These are phyloP conservation scores for Podospora tetraspora DNA, from an alignment of 495 filamentous ascomycete species.

Conservation along the genomic window DNA sequence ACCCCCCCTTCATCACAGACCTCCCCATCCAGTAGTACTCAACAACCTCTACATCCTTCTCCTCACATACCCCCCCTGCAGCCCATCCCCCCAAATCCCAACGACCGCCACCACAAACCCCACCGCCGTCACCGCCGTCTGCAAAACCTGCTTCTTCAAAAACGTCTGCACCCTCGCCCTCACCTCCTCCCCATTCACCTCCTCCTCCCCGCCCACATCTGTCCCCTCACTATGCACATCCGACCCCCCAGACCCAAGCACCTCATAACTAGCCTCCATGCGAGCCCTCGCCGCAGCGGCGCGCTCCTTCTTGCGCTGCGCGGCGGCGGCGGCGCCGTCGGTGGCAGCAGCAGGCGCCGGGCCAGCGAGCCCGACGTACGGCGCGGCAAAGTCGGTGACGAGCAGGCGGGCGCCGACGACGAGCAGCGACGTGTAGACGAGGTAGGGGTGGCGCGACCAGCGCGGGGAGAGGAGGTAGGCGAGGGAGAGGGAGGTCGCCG, in stretches of 20 bases:
- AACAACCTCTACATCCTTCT: background rate
- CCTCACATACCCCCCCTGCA: slow-evolving; percentile 16
- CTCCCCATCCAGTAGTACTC: background rate
- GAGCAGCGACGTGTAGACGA: slow-evolving; percentile 69
- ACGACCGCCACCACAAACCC: slow-evolving; percentile 72
- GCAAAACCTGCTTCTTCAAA: slow-evolving; percentile 53
- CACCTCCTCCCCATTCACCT: slow-evolving; percentile 77
- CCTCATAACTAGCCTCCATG: slow-evolving; percentile 61
- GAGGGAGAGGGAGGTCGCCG: slow-evolving; percentile 59
- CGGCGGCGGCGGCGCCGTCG: slow-evolving; percentile 16
- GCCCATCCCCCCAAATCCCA: slow-evolving; percentile 85
- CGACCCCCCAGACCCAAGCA: slow-evolving; percentile 44
- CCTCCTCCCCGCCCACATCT: slow-evolving; percentile 29
- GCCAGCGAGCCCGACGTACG: slow-evolving; percentile 46
- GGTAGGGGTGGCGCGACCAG: slow-evolving; percentile 71
- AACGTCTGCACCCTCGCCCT: slow-evolving; percentile 63
- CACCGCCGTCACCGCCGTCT: slow-evolving; percentile 56
- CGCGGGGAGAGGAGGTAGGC: slow-evolving; percentile 68
- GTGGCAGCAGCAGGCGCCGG: slow-evolving; percentile 6
- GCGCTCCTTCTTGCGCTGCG: slow-evolving; percentile 18
- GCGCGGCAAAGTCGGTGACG: slow-evolving; percentile 46
- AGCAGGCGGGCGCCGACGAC: slow-evolving; percentile 50
- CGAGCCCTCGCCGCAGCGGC: slow-evolving; percentile 21
- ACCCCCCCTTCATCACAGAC: background rate
- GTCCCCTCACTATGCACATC: slow-evolving; percentile 42